These are phyloP conservation scores for Sherardia arvensis DNA, from an alignment of 257 asterid genomes.

Conservation along the genomic window DNA sequence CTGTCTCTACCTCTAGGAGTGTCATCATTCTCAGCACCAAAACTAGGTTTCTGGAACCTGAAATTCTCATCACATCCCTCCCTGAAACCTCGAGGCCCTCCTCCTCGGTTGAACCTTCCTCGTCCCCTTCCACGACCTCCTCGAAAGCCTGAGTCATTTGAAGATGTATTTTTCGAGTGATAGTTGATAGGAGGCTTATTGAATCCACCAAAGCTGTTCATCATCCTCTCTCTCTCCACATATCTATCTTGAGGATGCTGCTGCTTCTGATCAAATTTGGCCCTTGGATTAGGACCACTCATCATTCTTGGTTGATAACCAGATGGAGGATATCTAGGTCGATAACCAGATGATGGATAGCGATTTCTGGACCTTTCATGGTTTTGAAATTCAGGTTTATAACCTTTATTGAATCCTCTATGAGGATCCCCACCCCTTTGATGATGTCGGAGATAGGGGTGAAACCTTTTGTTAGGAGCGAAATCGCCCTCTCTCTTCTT, in stretches of 20 bases:
- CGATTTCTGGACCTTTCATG: slow-evolving; percentile 44
- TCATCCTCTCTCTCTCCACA: no score
- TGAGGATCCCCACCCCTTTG: slow-evolving; percentile 43
- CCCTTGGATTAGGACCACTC: slow-evolving; percentile 22
- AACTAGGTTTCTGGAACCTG: slow-evolving; percentile 41
- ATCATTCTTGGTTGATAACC: slow-evolving; percentile 37
- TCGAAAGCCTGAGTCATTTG: slow-evolving; percentile 35
- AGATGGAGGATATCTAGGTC: no score
- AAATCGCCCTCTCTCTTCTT: slow-evolving; percentile 31
- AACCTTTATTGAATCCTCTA: slow-evolving; percentile 34
- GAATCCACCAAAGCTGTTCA: slow-evolving; percentile 35
- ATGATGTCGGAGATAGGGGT: slow-evolving; percentile 32
- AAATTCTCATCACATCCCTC: slow-evolving; percentile 42
- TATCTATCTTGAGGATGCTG: no score
- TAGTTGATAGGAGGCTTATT: slow-evolving; percentile 27
- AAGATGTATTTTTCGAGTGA: slow-evolving; percentile 50
- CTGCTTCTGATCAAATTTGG: slow-evolving; percentile 40
- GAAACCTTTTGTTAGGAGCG: slow-evolving; percentile 38
- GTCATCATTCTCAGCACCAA: slow-evolving; percentile 39
- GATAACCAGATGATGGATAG: no score
- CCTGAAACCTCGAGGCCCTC: slow-evolving; percentile 33
- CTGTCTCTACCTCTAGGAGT: slow-evolving; percentile 50
- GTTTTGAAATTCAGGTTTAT: slow-evolving; percentile 28
- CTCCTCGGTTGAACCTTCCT: slow-evolving; percentile 34
- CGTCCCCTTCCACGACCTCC: slow-evolving; percentile 30